phyloP scores from a whole-genome alignment of 2,329 filamentous ascomycete genomes.

The Exophiala viscosa region DNA sequence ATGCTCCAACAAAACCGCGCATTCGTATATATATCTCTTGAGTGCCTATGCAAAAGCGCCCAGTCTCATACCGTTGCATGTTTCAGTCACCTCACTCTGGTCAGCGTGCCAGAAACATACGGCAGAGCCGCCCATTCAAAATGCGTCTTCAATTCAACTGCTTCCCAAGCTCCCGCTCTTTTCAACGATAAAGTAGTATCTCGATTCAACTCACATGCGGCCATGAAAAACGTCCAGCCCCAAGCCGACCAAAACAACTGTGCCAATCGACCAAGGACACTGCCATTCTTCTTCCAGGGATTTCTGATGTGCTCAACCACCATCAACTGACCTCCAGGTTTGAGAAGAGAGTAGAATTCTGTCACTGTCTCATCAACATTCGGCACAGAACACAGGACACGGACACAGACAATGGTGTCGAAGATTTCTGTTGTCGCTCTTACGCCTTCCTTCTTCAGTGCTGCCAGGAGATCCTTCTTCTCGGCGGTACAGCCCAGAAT shows the following conservation, averaged over 20 bases:
- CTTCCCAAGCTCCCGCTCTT: constrained; percentile 47
- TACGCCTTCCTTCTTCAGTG: constrained; percentile 42
- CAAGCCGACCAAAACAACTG: constrained; percentile 46
- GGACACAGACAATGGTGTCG: constrained; percentile 53
- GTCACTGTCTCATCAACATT: constrained; percentile 43
- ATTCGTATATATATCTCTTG: not conserved
- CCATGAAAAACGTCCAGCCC: constrained; percentile 53
- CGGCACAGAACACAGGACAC: constrained; percentile 55
- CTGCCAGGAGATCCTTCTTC: constrained; percentile 44
- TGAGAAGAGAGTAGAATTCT: constrained; percentile 49
- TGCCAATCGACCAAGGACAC: constrained; percentile 41
- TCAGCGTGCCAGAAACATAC: constrained; percentile 41
- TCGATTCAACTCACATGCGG: constrained; percentile 50
- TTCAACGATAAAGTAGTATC: constrained; percentile 46
- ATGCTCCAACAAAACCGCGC: no score
- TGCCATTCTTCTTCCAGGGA: constrained; percentile 48
- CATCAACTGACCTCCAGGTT: constrained; percentile 54
- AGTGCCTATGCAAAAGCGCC: not conserved
- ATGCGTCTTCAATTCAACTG: constrained; percentile 43
- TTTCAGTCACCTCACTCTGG: constrained; percentile 30
- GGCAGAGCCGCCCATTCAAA: constrained; percentile 39
- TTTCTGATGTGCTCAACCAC: constrained; percentile 56
- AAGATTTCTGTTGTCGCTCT: constrained; percentile 39
- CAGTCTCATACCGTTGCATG: not conserved
- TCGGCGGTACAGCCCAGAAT: constrained; percentile 49